phyloP scores from a whole-genome alignment of 345 rosid species.

The Acer yangbiense region DNA sequence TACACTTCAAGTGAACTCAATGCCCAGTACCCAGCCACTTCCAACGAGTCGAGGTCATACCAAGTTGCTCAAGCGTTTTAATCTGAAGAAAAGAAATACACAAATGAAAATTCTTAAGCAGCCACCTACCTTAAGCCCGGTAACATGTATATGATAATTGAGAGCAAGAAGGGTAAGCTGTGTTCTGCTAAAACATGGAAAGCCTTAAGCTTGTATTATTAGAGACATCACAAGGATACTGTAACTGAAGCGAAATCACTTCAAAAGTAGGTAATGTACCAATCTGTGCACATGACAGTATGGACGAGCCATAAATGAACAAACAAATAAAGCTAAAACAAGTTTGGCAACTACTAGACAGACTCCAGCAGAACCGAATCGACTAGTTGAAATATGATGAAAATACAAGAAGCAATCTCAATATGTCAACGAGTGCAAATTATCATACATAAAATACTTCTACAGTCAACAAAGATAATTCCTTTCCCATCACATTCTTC shows the following conservation, averaged over 20 bases:
- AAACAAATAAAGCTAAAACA: background rate
- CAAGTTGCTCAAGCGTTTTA: constrained; percentile 34
- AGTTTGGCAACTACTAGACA: background rate
- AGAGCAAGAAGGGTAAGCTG: background rate
- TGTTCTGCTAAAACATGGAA: constrained; percentile 6
- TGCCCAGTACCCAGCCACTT: constrained; percentile 19
- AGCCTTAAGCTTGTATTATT: constrained; percentile 21
- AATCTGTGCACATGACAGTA: background rate
- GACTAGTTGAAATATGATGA: background rate
- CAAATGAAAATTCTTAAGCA: constrained; percentile 2
- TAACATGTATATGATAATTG: constrained; percentile 5
- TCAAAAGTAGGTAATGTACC: constrained; percentile 2
- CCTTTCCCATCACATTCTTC: background rate
- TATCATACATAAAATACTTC: background rate
- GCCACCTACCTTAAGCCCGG: background rate
- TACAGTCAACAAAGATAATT: background rate
- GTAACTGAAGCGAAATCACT: constrained; percentile 16
- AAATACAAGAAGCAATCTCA: background rate
- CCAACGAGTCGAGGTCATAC: constrained; percentile 8
- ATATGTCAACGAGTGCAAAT: background rate
- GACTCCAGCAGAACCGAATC: background rate
- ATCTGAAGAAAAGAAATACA: constrained; percentile 28
- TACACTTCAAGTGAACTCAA: constrained; percentile 6
- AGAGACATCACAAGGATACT: constrained; percentile 14
- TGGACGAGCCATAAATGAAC: background rate